These are phyloP conservation scores for Ganoderma meredithae DNA, from an alignment of 1,284 basidiomycete species.

Conservation along the genomic window DNA sequence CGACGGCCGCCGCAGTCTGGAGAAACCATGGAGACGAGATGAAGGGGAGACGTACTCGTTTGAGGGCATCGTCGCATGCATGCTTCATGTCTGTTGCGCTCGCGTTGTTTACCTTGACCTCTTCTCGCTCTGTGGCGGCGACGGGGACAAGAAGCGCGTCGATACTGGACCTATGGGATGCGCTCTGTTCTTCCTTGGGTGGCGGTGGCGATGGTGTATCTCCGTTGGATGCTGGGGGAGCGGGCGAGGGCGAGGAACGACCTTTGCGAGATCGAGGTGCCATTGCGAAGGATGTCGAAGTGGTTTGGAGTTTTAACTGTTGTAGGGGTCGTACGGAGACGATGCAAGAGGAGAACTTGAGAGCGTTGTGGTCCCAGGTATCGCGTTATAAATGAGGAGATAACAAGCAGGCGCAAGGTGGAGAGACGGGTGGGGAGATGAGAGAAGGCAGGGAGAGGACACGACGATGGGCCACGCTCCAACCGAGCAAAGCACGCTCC, in stretches of 20 bases:
- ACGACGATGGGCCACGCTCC: conserved; percentile 27
- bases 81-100: conserved; percentile 86
- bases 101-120: conserved; percentile 85
- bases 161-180: conserved; percentile 23
- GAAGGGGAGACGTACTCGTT: conserved; percentile 68
- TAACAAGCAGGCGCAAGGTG: conserved; percentile 2
- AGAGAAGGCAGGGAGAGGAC: conserved; percentile 5
- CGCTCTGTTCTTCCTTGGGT: conserved; percentile 22
- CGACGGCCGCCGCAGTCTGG: conserved; percentile 1
- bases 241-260: conserved; percentile 21
- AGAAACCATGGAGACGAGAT: background rate
- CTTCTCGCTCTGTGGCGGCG: conserved; percentile 55
- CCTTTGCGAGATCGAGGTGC: conserved; percentile 35
- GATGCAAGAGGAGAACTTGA: background rate
- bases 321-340: background rate
- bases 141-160: conserved; percentile 34
- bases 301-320: conserved; percentile 2
- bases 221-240: conserved; percentile 20
- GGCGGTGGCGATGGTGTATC: conserved; percentile 22
- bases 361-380: conserved; percentile 9
- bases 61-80: conserved; percentile 89
- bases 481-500: conserved; percentile 28
- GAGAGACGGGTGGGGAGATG: conserved; percentile 10
- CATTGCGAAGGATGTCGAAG: conserved; percentile 25
- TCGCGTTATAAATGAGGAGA: conserved; percentile 14